Conservation (phyloP, 352 stramenopile genomes). For the Plasmopara viticola region DNA sequence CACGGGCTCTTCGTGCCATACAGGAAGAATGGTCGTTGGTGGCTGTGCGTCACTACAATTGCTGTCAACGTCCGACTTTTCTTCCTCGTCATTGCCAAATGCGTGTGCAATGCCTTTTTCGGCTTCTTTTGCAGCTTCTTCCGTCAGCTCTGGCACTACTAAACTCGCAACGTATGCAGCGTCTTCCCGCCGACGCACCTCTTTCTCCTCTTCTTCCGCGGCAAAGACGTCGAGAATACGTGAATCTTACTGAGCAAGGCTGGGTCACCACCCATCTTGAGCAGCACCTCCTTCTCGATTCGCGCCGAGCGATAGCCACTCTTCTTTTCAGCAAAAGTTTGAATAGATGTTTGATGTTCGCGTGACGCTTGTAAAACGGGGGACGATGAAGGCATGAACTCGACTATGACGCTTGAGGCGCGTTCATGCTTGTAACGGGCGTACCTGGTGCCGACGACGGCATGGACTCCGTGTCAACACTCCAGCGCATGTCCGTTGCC, state of each 20-base stretch:
- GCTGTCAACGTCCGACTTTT: slow-evolving; percentile 22
- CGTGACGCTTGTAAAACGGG: no score
- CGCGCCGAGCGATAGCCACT: slow-evolving; percentile 44
- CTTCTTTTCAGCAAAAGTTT: slow-evolving; percentile 24
- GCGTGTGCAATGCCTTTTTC: slow-evolving; percentile 36
- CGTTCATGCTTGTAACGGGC: slow-evolving; percentile 20
- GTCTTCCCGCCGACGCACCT: slow-evolving; percentile 24
- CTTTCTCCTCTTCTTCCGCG: slow-evolving; percentile 45
- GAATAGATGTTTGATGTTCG: no score
- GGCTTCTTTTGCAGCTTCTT: slow-evolving; percentile 7
- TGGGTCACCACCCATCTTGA: slow-evolving; percentile 63
- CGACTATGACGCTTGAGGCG: slow-evolving; percentile 9
- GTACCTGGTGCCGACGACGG: slow-evolving; percentile 31
- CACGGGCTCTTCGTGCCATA: slow-evolving; percentile 49
- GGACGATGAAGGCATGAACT: slow-evolving; percentile 8
- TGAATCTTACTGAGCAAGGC: slow-evolving; percentile 72
- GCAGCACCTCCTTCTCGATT: slow-evolving; percentile 69
- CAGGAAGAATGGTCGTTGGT: slow-evolving; percentile 33
- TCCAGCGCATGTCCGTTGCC: slow-evolving; percentile 38
- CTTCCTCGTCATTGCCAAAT: slow-evolving; percentile 35
- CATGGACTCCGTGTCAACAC: slow-evolving; percentile 52
- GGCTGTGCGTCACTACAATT: slow-evolving; percentile 8
- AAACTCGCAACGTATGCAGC: slow-evolving; percentile 32
- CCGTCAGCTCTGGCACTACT: slow-evolving; percentile 20
- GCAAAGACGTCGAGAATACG: slow-evolving; percentile 48